phyloP scores from a whole-genome alignment of 1,284 basidiomycete genomes.

The Ustilago crameri region DNA sequence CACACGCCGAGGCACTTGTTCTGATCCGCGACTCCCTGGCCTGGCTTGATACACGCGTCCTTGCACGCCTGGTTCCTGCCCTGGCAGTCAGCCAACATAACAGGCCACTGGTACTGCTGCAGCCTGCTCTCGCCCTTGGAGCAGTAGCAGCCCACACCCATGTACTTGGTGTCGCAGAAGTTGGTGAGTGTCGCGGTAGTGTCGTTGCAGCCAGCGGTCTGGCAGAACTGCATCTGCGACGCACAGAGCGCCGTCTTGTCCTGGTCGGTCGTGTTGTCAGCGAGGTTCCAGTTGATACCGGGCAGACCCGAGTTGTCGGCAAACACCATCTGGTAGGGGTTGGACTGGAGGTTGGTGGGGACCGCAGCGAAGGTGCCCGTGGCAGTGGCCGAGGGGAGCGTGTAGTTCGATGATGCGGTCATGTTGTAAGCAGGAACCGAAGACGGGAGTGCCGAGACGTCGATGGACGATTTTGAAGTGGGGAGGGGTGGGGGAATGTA shows the following conservation, averaged over 20 bases:
- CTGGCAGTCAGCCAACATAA: slow-evolving; percentile 62
- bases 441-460: slow-evolving; percentile 35
- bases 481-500: slow-evolving; percentile 35
- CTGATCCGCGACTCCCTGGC: slow-evolving; percentile 43
- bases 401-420: slow-evolving; percentile 56
- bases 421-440: slow-evolving; percentile 17
- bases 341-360: slow-evolving; percentile 24
- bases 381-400: slow-evolving; percentile 45
- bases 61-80: slow-evolving; percentile 54
- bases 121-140: slow-evolving; percentile 51
- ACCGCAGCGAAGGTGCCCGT: slow-evolving; percentile 40
- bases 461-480: slow-evolving; percentile 20
- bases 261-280: slow-evolving; percentile 19
- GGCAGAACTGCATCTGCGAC: slow-evolving; percentile 60
- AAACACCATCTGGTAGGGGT: slow-evolving; percentile 47
- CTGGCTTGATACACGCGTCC: slow-evolving; percentile 52
- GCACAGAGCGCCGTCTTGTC: slow-evolving; percentile 49
- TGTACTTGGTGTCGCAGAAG: slow-evolving; percentile 62
- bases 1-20: slow-evolving; percentile 52
- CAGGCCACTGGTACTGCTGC: slow-evolving; percentile 65
- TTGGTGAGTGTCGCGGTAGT: slow-evolving; percentile 49
- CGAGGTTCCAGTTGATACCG: slow-evolving; percentile 40
- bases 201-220: slow-evolving; percentile 55
- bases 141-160: slow-evolving; percentile 59
- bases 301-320: slow-evolving; percentile 45